Base-by-base conservation (phyloP, 768 basidiomycete species). In the Suillus subluteus region DNA sequence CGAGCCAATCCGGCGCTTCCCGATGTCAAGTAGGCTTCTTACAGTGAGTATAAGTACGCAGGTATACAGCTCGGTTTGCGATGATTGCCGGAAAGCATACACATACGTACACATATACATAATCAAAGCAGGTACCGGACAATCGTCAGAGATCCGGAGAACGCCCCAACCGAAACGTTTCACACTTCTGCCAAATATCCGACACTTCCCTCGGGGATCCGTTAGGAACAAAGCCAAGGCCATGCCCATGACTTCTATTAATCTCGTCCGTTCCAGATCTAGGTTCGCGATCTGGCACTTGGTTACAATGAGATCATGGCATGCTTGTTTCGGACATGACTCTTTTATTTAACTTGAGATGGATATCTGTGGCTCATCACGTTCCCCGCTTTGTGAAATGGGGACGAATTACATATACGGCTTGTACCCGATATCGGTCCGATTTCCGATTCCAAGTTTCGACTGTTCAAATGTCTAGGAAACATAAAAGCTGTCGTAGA, bases 101-200 rank as follows among this genome's bases (percentile, higher is more conserved):
- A 41, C 58, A 41, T 59, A 41, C 58, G 40, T 59, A 59, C 40
- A 59, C 26, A 41, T 11, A 41, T 59, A 41, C 58, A 59, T 59
- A 59, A 18, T 59, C 40, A 23, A 4, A 58, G 18, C 40, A 59
- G 58, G 58, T 26, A 59, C 58, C 58, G 58, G 58, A 30, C 40
- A 26, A 59, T 41, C 16, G 58, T 12, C 9, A 59, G 58, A 59
- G 58, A 59, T 59, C 58, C 58, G 58, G 40, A 59, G 40, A 41
- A 41, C 40, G 40, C 58, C 40, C 30, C n/a, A 41, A 26, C 16
- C 26, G 30, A 54, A 46, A 46, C 44, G 41, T 61, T 43, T 61
- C 59, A 61, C 58, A 61, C 58, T 43, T 61, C 7, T 61, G 40
- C 23, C 40, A 61, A 61, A 61, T 61, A 61, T 61, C 58, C 58